Evolutionary conservation across 441 rosid species (phyloP), one percentile per base, ranked within the genome.

Genomic region (Corymbia calophylla): DNA sequence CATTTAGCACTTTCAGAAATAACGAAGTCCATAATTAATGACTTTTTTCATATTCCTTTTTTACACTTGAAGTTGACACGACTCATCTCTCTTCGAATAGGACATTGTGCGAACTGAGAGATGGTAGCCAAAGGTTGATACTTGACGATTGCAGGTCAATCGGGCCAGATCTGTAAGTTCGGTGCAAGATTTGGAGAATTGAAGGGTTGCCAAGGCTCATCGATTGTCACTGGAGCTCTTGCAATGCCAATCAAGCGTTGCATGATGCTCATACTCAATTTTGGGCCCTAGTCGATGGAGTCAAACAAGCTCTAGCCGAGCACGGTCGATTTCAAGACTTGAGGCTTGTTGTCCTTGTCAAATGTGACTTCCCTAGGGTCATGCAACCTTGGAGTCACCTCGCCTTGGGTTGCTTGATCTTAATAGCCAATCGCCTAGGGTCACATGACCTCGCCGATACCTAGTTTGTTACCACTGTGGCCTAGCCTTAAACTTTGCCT

Each of bases 71-170:
- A 64, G 14, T 62, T n/a, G 18, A 7, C 5, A 62, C 23, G 32
- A 29, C 3, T 29, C 32, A 5, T n/a, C 70, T n/a, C 35, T 64
- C 70, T 64, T 9, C 12, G 4, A n/a, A n/a, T 2, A 64, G 1
- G 19, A 9, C 19, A 14, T 1, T n/a, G 0, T 64, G 32, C 0
- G 2, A 62, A 62, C 1, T 0, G 9, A 62, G 68, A 4, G 5
- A 62, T 0, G 0, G 31, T 62, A 31, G 7, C 13, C 1, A 0
- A 6, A 8, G 8, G 8, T 60, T 1, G 3, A 35, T 11, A 35
- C 23, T 35, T 14, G 3, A 10, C 0, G 14, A 0, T 60, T 27
- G 8, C 14, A 51, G 25, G 66, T 60, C 16, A 6, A 39, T 19
- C 1, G 0, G 4, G 27, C 2, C 0, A 35, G 27, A 70, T 70